A percentile compares a stretch with the other conserved stretches of the same genome.
phyloP scores from a whole-genome alignment of 768 basidiomycete genomes.

The Leccinum rimulosum region DNA sequence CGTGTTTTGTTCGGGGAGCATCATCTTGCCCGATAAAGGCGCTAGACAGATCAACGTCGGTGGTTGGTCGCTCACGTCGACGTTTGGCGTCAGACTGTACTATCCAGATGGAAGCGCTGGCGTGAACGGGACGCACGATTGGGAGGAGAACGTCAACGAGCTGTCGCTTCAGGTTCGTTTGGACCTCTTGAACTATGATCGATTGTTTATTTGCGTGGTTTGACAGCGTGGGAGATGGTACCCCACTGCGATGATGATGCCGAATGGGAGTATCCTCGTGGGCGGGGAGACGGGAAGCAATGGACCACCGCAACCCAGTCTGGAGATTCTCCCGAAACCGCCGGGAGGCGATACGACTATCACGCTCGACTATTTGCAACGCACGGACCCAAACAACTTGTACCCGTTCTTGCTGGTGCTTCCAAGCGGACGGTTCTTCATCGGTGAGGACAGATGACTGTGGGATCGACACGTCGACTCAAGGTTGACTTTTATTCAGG shows the following conservation, averaged over 20 bases:
- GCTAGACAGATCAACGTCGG: constrained; percentile 36
- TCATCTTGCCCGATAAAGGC: constrained; percentile 73
- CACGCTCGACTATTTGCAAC: constrained; percentile 60
- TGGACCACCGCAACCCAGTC: constrained; percentile 58
- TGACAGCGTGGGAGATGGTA: constrained; percentile 69
- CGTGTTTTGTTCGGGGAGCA: constrained; percentile 74
- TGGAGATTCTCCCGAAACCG: constrained; percentile 71
- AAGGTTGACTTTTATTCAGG: constrained; percentile 34
- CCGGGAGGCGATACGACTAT: constrained; percentile 59
- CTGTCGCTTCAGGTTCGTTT: constrained; percentile 57
- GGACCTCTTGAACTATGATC: background rate
- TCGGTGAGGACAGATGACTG: constrained; percentile 45
- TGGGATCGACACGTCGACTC: background rate
- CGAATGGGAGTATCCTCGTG: constrained; percentile 73
- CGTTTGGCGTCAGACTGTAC: constrained; percentile 71
- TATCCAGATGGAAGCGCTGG: constrained; percentile 67
- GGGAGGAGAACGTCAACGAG: constrained; percentile 67
- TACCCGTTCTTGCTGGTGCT: constrained; percentile 77
- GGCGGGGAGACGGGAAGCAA: constrained; percentile 77
- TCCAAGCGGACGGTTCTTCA: constrained; percentile 66
- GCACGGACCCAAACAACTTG: constrained; percentile 78
- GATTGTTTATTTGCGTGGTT: background rate
- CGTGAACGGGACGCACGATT: constrained; percentile 72
- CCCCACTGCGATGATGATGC: constrained; percentile 60
- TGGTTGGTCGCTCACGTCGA: constrained; percentile 66